Evolutionary conservation across 164 flowering plant species (phyloP).

Genomic region (Sedum album): DNA sequence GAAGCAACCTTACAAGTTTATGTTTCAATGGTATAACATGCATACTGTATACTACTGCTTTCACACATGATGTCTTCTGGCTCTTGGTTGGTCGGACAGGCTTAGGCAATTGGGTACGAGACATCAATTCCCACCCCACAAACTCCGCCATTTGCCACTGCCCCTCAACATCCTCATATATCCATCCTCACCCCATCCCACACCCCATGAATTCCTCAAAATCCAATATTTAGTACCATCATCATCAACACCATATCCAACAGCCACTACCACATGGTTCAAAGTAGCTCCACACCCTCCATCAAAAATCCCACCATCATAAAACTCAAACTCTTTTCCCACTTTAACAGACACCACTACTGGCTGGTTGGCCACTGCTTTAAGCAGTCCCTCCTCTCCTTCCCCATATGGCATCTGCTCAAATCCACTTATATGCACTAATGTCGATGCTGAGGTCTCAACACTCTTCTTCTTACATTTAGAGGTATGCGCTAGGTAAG

Average conservation of each 20-base stretch:
- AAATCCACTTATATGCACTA: conserved; percentile 12
- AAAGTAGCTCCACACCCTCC: conserved; percentile 15
- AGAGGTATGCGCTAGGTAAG: conserved; percentile 15
- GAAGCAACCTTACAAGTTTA: too few species aligned
- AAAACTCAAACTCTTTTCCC: conserved; percentile 11
- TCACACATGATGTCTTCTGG: too few species aligned
- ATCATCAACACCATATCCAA: conserved; percentile 17
- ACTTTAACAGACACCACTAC: conserved; percentile 16
- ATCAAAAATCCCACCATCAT: conserved; percentile 16
- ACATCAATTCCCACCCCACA: conserved; percentile 18
- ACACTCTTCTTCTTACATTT: conserved; percentile 12
- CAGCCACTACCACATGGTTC: conserved; percentile 16
- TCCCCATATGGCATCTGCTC: conserved; percentile 14
- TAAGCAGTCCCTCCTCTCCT: conserved; percentile 17
- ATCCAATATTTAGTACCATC: conserved; percentile 23
- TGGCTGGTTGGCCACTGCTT: conserved; percentile 22
- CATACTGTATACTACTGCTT: too few species aligned
- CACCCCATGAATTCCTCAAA: conserved; percentile 23
- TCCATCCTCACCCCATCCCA: conserved; percentile 18
- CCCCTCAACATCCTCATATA: conserved; percentile 19
- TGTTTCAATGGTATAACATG: too few species aligned
- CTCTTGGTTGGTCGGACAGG: not conserved
- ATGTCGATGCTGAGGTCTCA: not conserved
- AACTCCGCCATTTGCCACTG: conserved; percentile 6
- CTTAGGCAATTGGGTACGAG: conserved; percentile 17